Evolutionary conservation across 1,139 yeast species (phyloP).

Genomic region (Protomyces arabidopsidicola): DNA sequence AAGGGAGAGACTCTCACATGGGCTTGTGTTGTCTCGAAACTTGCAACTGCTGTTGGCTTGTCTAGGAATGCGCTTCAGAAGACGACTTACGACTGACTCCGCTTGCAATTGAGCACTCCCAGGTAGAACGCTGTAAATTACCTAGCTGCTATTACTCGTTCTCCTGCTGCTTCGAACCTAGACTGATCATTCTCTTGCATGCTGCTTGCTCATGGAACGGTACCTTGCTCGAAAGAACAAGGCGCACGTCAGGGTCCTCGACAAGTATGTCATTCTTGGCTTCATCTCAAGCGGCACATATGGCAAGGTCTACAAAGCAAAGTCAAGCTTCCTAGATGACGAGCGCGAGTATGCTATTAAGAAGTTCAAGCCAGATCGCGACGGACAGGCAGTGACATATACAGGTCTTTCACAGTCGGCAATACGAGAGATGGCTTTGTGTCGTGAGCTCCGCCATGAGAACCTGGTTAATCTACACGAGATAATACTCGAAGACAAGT

Average conservation of each 20-base stretch:
- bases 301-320: conserved; percentile 92
- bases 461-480: conserved; percentile 78
- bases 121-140: too few relatives aligned
- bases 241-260: conserved; percentile 64
- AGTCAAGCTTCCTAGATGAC: conserved; percentile 27
- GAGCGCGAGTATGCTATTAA: conserved; percentile 61
- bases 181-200: too few relatives aligned
- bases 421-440: conserved; percentile 78
- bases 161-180: too few relatives aligned
- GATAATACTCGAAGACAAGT: conserved; percentile 81
- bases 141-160: too few relatives aligned
- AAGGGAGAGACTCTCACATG: too few relatives aligned
- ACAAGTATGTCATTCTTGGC: conserved; percentile 81
- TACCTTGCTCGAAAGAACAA: conserved; percentile 55
- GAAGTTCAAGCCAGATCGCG: conserved; percentile 90
- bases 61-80: too few relatives aligned
- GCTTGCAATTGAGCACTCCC: too few relatives aligned
- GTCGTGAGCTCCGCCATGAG: conserved; percentile 76
- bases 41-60: too few relatives aligned
- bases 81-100: too few relatives aligned
- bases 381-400: conserved; percentile 81
- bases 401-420: conserved; percentile 97
- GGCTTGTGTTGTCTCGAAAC: too few relatives aligned
- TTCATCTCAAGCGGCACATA: conserved; percentile 98
- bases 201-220: conserved; percentile 8